Evolutionary conservation across 2,329 filamentous ascomycete species (phyloP).

Genomic region (Podosphaera xanthii): DNA sequence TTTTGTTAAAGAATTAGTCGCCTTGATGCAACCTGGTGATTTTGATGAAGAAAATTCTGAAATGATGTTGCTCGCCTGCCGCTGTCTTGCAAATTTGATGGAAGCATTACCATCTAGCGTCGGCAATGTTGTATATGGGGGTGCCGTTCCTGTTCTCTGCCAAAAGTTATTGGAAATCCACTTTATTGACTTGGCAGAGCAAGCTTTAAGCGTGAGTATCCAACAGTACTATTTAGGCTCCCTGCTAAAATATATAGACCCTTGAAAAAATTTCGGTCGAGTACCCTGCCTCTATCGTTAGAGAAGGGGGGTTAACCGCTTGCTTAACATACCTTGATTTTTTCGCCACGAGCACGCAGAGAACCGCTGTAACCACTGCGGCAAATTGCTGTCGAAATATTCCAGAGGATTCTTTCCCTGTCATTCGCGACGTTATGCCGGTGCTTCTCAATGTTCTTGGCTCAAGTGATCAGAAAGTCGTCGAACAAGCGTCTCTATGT

Average conservation of each 20-base stretch:
- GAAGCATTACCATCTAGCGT: conserved; percentile 83
- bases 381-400: conserved; percentile 98
- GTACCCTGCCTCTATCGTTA: conserved; percentile 83
- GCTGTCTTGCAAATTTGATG: conserved; percentile 93
- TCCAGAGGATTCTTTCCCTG: conserved; percentile 74
- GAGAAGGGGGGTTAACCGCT: conserved; percentile 85
- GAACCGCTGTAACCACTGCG: conserved; percentile 88
- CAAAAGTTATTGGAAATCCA: conserved; percentile 89
- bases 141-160: conserved; percentile 81
- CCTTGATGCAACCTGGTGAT: conserved; percentile 76
- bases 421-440: conserved; percentile 89
- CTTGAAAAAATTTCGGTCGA: conserved; percentile 94
- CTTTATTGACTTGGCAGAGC: conserved; percentile 92
- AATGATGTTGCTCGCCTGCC: conserved; percentile 89
- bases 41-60: conserved; percentile 76
- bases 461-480: conserved; percentile 87
- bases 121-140: conserved; percentile 91
- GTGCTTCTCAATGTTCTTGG: conserved; percentile 73
- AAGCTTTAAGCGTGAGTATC: conserved; percentile 53
- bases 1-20: conserved; percentile 84
- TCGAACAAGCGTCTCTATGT: conserved; percentile 88
- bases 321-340: conserved; percentile 93
- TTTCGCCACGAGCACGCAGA: conserved; percentile 89
- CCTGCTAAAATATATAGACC: conserved; percentile 26
- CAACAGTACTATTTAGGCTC: neutral